These are phyloP conservation scores for Huntiella moniliformis DNA, from an alignment of 2,329 filamentous ascomycete genomes.

Conservation along the genomic window DNA sequence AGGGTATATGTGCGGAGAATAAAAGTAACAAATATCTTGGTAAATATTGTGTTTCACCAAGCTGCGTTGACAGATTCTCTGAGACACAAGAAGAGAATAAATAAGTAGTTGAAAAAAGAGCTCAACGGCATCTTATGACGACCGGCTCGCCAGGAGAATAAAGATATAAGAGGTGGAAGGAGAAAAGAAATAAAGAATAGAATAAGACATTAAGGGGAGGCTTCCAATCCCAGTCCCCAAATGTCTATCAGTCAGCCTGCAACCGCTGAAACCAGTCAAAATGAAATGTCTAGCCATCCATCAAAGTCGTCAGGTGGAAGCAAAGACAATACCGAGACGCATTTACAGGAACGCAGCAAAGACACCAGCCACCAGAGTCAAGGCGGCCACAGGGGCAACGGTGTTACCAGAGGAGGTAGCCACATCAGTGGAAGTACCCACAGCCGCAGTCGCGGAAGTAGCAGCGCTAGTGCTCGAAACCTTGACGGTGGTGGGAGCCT, in stretches of 20 bases:
- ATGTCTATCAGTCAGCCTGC: neutral
- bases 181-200: constrained; percentile 3
- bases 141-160: neutral
- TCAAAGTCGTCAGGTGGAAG: too few species aligned
- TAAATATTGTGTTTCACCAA: too few species aligned
- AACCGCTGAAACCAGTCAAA: too few species aligned
- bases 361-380: constrained; percentile 11
- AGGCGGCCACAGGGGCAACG: constrained; percentile 8
- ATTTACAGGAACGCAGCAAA: constrained; percentile 12
- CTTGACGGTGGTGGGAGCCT: neutral
- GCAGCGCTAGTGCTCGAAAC: neutral
- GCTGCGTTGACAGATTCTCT: too few species aligned
- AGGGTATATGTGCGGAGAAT: too few species aligned
- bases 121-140: too few species aligned
- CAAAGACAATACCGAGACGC: too few species aligned
- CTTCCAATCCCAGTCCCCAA: neutral
- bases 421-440: neutral
- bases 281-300: too few species aligned
- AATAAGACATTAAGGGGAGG: neutral
- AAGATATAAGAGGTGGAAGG: neutral
- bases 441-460: neutral
- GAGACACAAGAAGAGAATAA: neutral
- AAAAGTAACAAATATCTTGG: too few species aligned
- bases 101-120: neutral
- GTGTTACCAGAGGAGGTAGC: constrained; percentile 6